Conservation (phyloP, 2,329 filamentous ascomycete species). For the Gaeumannomyces tritici region DNA sequence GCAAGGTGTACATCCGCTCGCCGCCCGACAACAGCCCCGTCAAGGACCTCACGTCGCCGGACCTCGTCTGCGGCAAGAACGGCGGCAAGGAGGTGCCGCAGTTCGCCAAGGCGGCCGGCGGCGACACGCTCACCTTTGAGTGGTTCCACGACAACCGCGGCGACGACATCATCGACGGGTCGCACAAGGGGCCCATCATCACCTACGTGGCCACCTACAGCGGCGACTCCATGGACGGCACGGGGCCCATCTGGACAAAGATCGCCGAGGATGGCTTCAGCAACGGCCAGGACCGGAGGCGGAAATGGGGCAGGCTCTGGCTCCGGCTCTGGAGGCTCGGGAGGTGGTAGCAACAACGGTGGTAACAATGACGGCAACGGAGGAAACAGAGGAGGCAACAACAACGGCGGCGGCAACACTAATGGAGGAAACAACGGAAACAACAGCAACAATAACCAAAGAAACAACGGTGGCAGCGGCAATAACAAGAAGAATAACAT, state of each 20-base stretch:
- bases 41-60: conserved; percentile 24
- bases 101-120: conserved; percentile 20
- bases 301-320: too few species aligned
- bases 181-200: conserved; percentile 21
- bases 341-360: too few species aligned
- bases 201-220: conserved; percentile 25
- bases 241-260: conserved; percentile 11
- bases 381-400: too few species aligned
- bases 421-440: too few species aligned
- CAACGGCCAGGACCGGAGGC: conserved; percentile 11
- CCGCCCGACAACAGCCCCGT: conserved; percentile 22
- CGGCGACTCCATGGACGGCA: not conserved
- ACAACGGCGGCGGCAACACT: too few species aligned
- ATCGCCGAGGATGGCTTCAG: conserved; percentile 25
- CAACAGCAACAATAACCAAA: too few species aligned
- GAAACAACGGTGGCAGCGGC: too few species aligned
- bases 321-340: too few species aligned
- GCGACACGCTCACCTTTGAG: conserved; percentile 26
- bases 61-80: conserved; percentile 26
- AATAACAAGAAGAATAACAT: too few species aligned
- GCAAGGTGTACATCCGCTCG: not conserved
- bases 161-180: conserved; percentile 19
- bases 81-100: conserved; percentile 22
- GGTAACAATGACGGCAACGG: too few species aligned
- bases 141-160: conserved; percentile 20